These are phyloP conservation scores for Lagenidium giganteum DNA, from an alignment of 352 stramenopile species.

Conservation along the genomic window DNA sequence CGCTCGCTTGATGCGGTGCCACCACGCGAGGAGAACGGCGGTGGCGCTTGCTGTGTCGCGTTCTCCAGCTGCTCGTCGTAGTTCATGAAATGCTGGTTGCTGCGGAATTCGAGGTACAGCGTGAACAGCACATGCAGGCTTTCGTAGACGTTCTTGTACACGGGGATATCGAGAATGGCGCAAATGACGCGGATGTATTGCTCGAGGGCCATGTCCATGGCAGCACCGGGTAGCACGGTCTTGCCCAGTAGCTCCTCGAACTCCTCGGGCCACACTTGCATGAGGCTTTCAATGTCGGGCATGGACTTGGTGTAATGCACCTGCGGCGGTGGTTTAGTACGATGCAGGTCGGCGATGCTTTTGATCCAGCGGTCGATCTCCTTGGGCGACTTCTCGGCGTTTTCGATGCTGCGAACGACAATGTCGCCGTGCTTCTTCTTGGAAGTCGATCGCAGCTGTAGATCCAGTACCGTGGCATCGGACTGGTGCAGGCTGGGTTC, in stretches of 20 bases:
- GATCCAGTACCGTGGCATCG: slow-evolving; percentile 92
- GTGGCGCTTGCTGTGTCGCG: slow-evolving; percentile 10
- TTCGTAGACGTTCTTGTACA: slow-evolving; percentile 93
- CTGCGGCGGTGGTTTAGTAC: slow-evolving; percentile 89
- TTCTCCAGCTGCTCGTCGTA: slow-evolving; percentile 49
- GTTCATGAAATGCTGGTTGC: slow-evolving; percentile 93
- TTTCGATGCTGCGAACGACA: slow-evolving; percentile 92
- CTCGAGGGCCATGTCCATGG: slow-evolving; percentile 91
- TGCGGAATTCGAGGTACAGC: slow-evolving; percentile 90
- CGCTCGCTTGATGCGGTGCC: too few relatives aligned
- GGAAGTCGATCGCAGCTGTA: slow-evolving; percentile 91
- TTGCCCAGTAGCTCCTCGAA: slow-evolving; percentile 81
- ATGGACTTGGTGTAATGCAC: slow-evolving; percentile 93
- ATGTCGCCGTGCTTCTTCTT: slow-evolving; percentile 94
- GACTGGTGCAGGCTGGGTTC: slow-evolving; percentile 90
- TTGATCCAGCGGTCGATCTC: slow-evolving; percentile 96
- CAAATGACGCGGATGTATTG: slow-evolving; percentile 93
- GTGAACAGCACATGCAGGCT: slow-evolving; percentile 95
- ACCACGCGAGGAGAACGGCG: slow-evolving; percentile 32
- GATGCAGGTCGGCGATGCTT: slow-evolving; percentile 93
- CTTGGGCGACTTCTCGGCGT: slow-evolving; percentile 89
- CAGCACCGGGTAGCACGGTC: slow-evolving; percentile 57
- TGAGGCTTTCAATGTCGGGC: slow-evolving; percentile 93
- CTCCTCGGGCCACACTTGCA: slow-evolving; percentile 89
- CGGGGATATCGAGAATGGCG: slow-evolving; percentile 92